Conservation (phyloP, 2,329 filamentous ascomycete genomes). For the Aspergillus alliaceus region DNA sequence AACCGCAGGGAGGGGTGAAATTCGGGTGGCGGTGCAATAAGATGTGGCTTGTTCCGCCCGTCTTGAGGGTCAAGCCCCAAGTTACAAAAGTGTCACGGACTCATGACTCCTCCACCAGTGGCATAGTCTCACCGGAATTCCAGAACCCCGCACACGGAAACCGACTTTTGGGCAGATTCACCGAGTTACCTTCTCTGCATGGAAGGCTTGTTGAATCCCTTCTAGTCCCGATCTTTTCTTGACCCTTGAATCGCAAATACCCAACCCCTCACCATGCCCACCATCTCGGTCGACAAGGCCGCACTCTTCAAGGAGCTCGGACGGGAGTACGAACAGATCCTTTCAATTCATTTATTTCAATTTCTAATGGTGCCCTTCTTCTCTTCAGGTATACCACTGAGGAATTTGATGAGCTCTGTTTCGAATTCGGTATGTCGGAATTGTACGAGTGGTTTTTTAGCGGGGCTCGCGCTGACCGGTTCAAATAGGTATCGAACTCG, state of each 20-base stretch:
- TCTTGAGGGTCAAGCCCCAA: slow-evolving; percentile 23
- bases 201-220: slow-evolving; percentile 5
- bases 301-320: slow-evolving; percentile 91
- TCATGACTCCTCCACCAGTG: slow-evolving; percentile 1
- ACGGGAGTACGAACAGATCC: slow-evolving; percentile 64
- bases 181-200: not conserved
- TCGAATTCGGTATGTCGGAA: slow-evolving; percentile 74
- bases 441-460: slow-evolving; percentile 12
- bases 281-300: slow-evolving; percentile 94
- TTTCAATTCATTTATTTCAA: slow-evolving; percentile 7
- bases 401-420: slow-evolving; percentile 95
- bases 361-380: slow-evolving; percentile 7
- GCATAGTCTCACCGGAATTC: not conserved
- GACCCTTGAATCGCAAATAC: slow-evolving; percentile 20
- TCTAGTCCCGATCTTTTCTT: not conserved
- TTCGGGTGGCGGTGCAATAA: slow-evolving; percentile 31
- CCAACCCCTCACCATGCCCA: slow-evolving; percentile 71
- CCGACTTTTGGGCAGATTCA: not conserved
- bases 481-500: slow-evolving; percentile 74
- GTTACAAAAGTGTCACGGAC: slow-evolving; percentile 14
- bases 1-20: slow-evolving; percentile 25
- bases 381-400: slow-evolving; percentile 74
- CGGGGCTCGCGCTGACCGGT: slow-evolving; percentile 33
- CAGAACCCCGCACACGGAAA: not conserved
- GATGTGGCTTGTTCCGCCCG: slow-evolving; percentile 21